A percentile compares a stretch with the other conserved stretches of the same genome.
Evolutionary conservation across 768 basidiomycete genomes (phyloP).

Genomic region (Candolleomyces aberdarensis): DNA sequence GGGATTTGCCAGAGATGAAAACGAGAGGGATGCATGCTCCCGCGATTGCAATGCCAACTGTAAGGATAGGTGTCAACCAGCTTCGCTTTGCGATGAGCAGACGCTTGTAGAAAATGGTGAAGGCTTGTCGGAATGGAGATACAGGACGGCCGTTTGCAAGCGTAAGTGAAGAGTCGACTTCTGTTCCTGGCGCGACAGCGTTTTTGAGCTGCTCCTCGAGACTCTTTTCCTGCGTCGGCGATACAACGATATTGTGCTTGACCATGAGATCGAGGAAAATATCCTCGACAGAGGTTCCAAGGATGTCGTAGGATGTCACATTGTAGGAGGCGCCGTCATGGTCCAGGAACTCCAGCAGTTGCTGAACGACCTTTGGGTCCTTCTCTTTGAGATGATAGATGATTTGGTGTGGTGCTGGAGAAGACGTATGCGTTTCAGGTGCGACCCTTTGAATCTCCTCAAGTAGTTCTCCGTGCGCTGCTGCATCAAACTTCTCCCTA

Average conservation of each 20-base stretch:
- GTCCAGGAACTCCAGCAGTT: conserved; percentile 56
- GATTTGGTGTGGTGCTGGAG: conserved; percentile 39
- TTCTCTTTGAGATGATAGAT: conserved; percentile 60
- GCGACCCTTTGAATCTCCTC: conserved; percentile 41
- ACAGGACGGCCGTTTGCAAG: conserved; percentile 51
- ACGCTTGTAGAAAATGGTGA: conserved; percentile 75
- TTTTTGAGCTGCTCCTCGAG: conserved; percentile 17
- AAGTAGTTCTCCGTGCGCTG: conserved; percentile 31
- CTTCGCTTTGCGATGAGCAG: conserved; percentile 58
- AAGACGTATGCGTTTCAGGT: conserved; percentile 40
- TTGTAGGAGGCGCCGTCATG: conserved; percentile 30
- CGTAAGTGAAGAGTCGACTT: conserved; percentile 26
- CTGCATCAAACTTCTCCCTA: conserved; percentile 26
- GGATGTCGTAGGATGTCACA: conserved; percentile 58
- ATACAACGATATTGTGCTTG: conserved; percentile 28
- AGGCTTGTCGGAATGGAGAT: conserved; percentile 60
- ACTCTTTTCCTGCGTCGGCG: conserved; percentile 9
- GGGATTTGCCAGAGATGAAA: conserved; percentile 50
- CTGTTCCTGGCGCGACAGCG: conserved; percentile 16
- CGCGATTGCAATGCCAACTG: conserved; percentile 51
- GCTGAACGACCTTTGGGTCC: conserved; percentile 51
- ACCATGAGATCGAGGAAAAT: conserved; percentile 76
- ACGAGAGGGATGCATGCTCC: conserved; percentile 67
- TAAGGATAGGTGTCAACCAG: conserved; percentile 63
- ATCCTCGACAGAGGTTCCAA: conserved; percentile 77